Conservation (phyloP, 2,329 filamentous ascomycete species). For the Xylaria multiplex region DNA sequence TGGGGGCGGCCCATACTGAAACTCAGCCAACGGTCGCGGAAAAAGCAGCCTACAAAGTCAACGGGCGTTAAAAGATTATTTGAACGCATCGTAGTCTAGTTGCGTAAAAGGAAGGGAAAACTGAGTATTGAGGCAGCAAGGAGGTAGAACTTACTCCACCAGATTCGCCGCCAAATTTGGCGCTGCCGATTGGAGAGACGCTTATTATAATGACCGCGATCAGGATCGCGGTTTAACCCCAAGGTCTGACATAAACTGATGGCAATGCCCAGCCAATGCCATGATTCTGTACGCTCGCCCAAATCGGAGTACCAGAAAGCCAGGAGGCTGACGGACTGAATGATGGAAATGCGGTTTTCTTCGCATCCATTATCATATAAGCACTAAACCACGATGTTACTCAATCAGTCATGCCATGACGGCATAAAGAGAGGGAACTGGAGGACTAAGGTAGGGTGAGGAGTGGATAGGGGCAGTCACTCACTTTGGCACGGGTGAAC, state of each 20-base stretch:
- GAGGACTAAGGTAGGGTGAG: background rate
- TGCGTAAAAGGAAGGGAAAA: background rate
- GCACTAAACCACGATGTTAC: constrained; percentile 10
- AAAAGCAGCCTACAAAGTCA: constrained; percentile 45
- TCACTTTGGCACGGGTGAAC: constrained; percentile 33
- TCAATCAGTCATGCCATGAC: background rate
- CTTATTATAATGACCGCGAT: constrained; percentile 29
- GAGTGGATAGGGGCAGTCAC: background rate
- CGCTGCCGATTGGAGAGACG: constrained; percentile 30
- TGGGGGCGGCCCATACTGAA: constrained; percentile 53
- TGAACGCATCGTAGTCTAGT: background rate
- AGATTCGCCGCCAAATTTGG: constrained; percentile 52
- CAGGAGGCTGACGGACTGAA: constrained; percentile 34
- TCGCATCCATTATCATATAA: constrained; percentile 32
- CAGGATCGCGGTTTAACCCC: constrained; percentile 33
- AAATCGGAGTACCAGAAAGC: constrained; percentile 37
- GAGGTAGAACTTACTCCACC: constrained; percentile 48
- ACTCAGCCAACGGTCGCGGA: constrained; percentile 54
- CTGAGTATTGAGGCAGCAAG: background rate
- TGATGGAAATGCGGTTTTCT: constrained; percentile 33
- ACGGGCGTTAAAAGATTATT: constrained; percentile 9
- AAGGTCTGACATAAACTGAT: constrained; percentile 34
- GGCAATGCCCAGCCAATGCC: constrained; percentile 37
- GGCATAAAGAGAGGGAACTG: background rate
- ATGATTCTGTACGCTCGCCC: constrained; percentile 32